Percentiles rank a stretch among this genome's conserved stretches.
Conservation (phyloP, 2,329 filamentous ascomycete genomes). For the Knoxdaviesia proteae region DNA sequence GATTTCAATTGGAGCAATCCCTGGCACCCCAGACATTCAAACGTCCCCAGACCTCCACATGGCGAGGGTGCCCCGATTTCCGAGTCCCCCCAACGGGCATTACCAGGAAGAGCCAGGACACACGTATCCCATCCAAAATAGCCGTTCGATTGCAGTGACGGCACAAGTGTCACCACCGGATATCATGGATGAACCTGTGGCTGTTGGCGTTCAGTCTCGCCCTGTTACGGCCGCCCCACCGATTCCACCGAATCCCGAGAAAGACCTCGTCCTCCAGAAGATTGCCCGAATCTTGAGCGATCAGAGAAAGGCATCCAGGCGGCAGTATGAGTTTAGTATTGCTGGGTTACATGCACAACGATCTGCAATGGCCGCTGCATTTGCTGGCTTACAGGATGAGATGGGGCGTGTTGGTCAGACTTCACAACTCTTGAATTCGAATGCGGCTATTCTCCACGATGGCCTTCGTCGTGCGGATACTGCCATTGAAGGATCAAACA, state of each 20-base stretch:
- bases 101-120: slow-evolving; percentile 8
- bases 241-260: slow-evolving; percentile 88
- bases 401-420: slow-evolving; percentile 49
- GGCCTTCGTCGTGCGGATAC: slow-evolving; percentile 60
- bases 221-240: slow-evolving; percentile 49
- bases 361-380: slow-evolving; percentile 49
- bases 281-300: slow-evolving; percentile 49
- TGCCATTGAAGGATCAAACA: slow-evolving; percentile 52
- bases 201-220: slow-evolving; percentile 24
- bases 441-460: slow-evolving; percentile 58
- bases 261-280: slow-evolving; percentile 64
- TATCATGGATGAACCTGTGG: slow-evolving; percentile 35
- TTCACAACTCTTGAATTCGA: slow-evolving; percentile 49
- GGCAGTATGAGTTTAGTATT: slow-evolving; percentile 55
- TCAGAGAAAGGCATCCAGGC: slow-evolving; percentile 46
- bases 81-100: not conserved
- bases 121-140: slow-evolving; percentile 10
- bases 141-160: slow-evolving; percentile 2
- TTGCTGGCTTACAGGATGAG: slow-evolving; percentile 53
- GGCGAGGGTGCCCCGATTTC: not conserved
- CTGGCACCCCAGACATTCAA: not conserved
- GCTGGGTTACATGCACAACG: slow-evolving; percentile 62
- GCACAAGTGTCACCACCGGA: slow-evolving; percentile 22
- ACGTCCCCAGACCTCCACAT: not conserved
- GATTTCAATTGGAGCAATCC: not conserved